phyloP scores from a whole-genome alignment of 2,329 filamentous ascomycete genomes.

The Fusarium veterinarium region DNA sequence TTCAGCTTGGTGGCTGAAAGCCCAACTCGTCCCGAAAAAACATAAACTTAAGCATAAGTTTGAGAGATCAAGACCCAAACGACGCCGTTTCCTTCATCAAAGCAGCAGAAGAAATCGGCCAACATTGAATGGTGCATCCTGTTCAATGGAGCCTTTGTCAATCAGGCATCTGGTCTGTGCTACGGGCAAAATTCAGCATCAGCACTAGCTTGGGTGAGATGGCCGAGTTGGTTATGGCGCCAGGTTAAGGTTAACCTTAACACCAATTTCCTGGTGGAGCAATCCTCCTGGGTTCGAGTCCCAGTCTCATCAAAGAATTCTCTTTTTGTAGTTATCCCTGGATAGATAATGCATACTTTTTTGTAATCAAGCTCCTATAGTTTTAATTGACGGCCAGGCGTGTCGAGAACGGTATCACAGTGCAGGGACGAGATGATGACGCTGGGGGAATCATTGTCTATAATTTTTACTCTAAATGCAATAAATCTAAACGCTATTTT shows the following conservation, averaged over 20 bases:
- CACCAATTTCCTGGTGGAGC: conserved; percentile 33
- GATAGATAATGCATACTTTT: background rate
- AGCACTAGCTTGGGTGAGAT: conserved; percentile 29
- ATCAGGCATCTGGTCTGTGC: background rate
- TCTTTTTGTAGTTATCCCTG: background rate
- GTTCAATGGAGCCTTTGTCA: accelerated
- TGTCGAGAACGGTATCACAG: accelerated
- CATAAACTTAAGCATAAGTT: background rate
- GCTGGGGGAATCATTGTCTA: background rate
- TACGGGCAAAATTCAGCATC: accelerated
- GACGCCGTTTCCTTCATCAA: background rate
- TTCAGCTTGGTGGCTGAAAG: background rate
- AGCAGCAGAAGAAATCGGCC: accelerated
- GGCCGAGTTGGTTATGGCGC: conserved; percentile 35
- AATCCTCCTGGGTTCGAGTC: conserved; percentile 35
- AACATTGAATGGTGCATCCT: accelerated
- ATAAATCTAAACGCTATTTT: background rate
- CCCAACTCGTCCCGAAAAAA: background rate
- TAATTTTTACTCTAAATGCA: background rate
- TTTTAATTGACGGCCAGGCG: accelerated
- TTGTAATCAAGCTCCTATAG: accelerated
- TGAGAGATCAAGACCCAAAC: accelerated
- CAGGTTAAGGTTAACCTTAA: conserved; percentile 34
- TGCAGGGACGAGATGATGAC: accelerated
- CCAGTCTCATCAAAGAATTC: conserved; percentile 22